These are phyloP conservation scores for Zalaria sp. DNA, from an alignment of 2,329 filamentous ascomycete genomes.

Conservation along the genomic window DNA sequence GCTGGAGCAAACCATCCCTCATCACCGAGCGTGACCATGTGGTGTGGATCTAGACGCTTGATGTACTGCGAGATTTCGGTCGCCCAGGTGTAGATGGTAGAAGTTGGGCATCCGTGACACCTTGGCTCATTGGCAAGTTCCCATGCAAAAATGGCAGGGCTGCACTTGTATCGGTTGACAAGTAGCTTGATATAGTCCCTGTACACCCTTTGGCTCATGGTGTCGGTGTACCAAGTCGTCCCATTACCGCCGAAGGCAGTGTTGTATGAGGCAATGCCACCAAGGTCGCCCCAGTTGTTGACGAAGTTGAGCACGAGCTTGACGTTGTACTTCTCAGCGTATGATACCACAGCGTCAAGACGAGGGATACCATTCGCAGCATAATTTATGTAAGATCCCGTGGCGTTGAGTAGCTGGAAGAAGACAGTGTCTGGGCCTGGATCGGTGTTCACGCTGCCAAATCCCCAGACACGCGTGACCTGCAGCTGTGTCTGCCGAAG, in stretches of 20 bases:
- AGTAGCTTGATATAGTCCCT: constrained; percentile 46
- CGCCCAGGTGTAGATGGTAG: constrained; percentile 47
- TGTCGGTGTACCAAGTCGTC: constrained; percentile 43
- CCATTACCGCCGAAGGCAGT: constrained; percentile 38
- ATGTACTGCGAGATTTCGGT: constrained; percentile 43
- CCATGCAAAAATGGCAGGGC: constrained; percentile 50
- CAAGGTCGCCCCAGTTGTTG: constrained; percentile 58
- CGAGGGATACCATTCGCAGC: constrained; percentile 48
- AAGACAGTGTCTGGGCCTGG: constrained; percentile 31
- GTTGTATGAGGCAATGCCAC: constrained; percentile 46
- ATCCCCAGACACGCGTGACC: constrained; percentile 48
- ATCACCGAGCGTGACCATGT: constrained; percentile 50
- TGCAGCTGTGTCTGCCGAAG: constrained; percentile 18
- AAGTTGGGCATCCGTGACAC: constrained; percentile 44
- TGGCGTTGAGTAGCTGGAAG: constrained; percentile 27
- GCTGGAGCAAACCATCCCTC: constrained; percentile 33
- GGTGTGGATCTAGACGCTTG: constrained; percentile 45
- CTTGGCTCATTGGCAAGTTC: constrained; percentile 54
- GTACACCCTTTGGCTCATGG: constrained; percentile 36
- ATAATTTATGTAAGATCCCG: constrained; percentile 46
- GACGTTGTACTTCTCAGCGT: constrained; percentile 44
- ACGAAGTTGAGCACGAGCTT: constrained; percentile 53
- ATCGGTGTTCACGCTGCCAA: constrained; percentile 42
- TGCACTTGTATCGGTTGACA: constrained; percentile 44
- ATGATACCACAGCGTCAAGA: constrained; percentile 48